Base-by-base conservation (phyloP, 148 eudicot species). In the Amaranthus cruentus region DNA sequence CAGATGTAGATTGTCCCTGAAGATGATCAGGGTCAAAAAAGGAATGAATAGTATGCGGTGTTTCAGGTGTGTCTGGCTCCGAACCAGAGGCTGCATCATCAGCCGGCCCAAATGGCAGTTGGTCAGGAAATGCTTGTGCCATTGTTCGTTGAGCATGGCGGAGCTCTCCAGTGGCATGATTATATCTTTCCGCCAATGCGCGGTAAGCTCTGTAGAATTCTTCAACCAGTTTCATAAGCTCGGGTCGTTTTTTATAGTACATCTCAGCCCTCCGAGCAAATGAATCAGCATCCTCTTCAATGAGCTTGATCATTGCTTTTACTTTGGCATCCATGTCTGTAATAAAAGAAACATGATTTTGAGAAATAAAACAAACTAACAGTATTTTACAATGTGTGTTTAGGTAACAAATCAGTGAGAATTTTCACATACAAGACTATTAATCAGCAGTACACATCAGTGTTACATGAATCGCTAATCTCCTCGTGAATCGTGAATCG, bases 211-310 rank as follows among this genome's bases (percentile, higher is more conserved):
- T 87, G 73, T 95, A 95, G 83, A 95, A 95, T 71, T 95, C 99
- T 75, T 95, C 99, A n/a, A 95, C 99, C 69, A 95, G 73, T 80
- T 90, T 91, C 93, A 95, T 91, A 72, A 95, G 89, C 78, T 95
- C 99, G 0, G 99, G 99, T n/a, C 99, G 81, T 75, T 95, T 95
- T 80, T 90, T 88, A 62, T 95, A 95, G 83, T 95, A 95, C 99
- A 95, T 95, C 75, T 95, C 99, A 13, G 99, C 99, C 77, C 97
- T 86, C 81, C 97, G 86, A 55, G 99, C 99, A 86, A 95, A 95
- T 76, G 99, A 95, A 83, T 95, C 99, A 43, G 99, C 99, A 83
- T 95, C 99, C 86, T 95, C 99, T 80, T 91, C 97, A 66, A 95
- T 91, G 75, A 95, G 93, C 82, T 91, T 95, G 77, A 95, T 91